Percentiles rank a stretch among this genome's conserved stretches.
These are phyloP conservation scores for Lentithecium fluviatile DNA, from an alignment of 495 filamentous ascomycete species.

Conservation along the genomic window DNA sequence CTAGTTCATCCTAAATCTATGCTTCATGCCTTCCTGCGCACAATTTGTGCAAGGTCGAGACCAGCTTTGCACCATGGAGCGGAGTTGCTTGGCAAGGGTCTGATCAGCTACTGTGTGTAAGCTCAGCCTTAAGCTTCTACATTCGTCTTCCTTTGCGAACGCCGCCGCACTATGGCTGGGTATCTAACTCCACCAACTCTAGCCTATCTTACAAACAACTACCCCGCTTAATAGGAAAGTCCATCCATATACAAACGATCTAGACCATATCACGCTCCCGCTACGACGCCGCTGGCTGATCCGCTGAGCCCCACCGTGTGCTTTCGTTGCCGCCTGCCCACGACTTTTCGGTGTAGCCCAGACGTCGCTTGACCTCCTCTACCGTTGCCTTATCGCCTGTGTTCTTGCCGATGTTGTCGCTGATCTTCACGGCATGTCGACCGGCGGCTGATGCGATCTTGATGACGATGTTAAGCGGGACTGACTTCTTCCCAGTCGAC, in stretches of 20 bases:
- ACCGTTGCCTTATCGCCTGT: slow-evolving; percentile 81
- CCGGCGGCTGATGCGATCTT: slow-evolving; percentile 85
- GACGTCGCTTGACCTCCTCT: slow-evolving; percentile 72
- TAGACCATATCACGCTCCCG: neutral
- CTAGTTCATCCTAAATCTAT: neutral
- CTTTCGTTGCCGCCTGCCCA: slow-evolving; percentile 86
- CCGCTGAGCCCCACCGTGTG: slow-evolving; percentile 66
- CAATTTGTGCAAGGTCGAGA: neutral
- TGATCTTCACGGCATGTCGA: slow-evolving; percentile 88
- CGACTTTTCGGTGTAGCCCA: slow-evolving; percentile 80
- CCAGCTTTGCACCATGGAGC: neutral
- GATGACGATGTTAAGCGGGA: slow-evolving; percentile 96
- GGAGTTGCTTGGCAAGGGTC: neutral
- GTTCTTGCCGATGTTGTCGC: slow-evolving; percentile 95
- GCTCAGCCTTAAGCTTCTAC: neutral
- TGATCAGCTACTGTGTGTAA: neutral
- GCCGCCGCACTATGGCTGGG: neutral
- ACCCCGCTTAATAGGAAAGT: neutral
- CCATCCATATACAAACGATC: neutral
- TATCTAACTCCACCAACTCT: neutral
- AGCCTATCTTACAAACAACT: too few relatives aligned
- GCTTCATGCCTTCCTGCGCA: neutral
- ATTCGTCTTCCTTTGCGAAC: neutral
- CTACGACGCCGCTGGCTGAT: slow-evolving; percentile 14
- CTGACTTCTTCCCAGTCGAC: slow-evolving; percentile 72